phyloP scores from a whole-genome alignment of 768 basidiomycete species.

The Lactifluus hygrophoroides region DNA sequence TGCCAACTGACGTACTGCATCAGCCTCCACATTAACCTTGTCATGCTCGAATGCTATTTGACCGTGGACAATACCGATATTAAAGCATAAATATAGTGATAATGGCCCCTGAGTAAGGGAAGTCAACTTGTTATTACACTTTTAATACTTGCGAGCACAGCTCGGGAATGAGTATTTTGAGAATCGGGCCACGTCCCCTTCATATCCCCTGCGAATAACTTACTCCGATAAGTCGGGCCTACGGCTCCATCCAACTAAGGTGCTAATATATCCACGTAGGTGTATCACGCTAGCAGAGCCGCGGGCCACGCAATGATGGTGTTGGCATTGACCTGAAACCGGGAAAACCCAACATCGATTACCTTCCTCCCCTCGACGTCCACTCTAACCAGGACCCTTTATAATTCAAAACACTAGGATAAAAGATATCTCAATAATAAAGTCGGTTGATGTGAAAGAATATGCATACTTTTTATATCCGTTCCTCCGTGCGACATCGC shows the following conservation, averaged over 20 bases:
- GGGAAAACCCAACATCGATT: slow-evolving; percentile 22
- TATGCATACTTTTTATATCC: slow-evolving; percentile 34
- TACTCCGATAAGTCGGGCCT: not conserved
- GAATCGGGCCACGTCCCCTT: not conserved
- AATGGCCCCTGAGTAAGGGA: not conserved
- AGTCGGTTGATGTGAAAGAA: too few species aligned
- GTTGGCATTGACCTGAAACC: not conserved
- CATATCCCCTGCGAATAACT: too few species aligned
- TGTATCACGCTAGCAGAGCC: not conserved
- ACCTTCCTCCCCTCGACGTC: slow-evolving; percentile 46
- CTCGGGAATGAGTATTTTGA: not conserved
- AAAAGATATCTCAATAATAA: not conserved
- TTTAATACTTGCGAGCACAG: not conserved
- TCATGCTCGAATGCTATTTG: not conserved
- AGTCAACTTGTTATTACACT: not conserved
- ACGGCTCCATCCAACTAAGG: not conserved
- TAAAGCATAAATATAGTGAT: not conserved
- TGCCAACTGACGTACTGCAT: not conserved
- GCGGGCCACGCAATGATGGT: not conserved
- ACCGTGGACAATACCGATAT: not conserved
- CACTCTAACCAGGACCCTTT: slow-evolving; percentile 87
- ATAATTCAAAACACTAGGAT: slow-evolving; percentile 48
- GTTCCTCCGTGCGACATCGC: slow-evolving; percentile 32
- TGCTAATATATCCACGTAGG: not conserved
- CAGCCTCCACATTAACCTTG: too few species aligned